Base-by-base conservation (phyloP, 1,284 basidiomycete species). In the Ceratobasidium sp. region DNA sequence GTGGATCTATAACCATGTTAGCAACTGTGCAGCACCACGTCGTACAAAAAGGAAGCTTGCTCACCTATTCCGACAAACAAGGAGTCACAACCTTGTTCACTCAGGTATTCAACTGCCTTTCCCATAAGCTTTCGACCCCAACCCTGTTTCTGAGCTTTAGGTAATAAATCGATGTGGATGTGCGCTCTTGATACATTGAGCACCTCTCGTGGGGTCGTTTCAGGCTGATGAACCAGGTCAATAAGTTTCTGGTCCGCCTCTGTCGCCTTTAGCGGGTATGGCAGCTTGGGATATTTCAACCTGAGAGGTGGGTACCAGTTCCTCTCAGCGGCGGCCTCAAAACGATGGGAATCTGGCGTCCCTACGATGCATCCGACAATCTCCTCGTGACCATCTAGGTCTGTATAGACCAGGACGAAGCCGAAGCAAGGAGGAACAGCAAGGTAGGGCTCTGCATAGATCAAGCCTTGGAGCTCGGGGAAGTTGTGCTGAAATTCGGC, bases 361-460 rank as follows among this genome's bases (percentile, higher is more conserved):
- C 88, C 88, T 56, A 91, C 81, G 72, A 89, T 80, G 81, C 91
- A 92, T 47, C 91, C 91, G 50, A 91, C 87, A 0, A 89, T 86
- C 33, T 85, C 74, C 11, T 41, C 36, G 11, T 11, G 36, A 11
- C 36, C 36, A 27, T 60, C 56, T 1, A 45, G 31, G 33, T 59
- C 56, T 22, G n/a, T 36, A 31, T 47, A 17, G 22, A 71, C 67
- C 79, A 94, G 82, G 41, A 93, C 91, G 81, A 92, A 94, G 11
- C 87, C 91, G 86, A 88, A 93, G 33, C 89, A 88, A 33, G 85
- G 86, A 17, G 87, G 87, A 22, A 91, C 81, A 72, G 88, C 87
- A 69, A 91, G 86, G 81, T 93, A 94, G 4, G 92, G 92, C 60
- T 91, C 86, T 1, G 91, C 89, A 79, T 89, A 93, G 56, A 91